A percentile compares a stretch with the other conserved stretches of the same genome.
These are phyloP conservation scores for Sporothrix curviconia DNA, from an alignment of 2,329 filamentous ascomycete genomes.

Conservation along the genomic window DNA sequence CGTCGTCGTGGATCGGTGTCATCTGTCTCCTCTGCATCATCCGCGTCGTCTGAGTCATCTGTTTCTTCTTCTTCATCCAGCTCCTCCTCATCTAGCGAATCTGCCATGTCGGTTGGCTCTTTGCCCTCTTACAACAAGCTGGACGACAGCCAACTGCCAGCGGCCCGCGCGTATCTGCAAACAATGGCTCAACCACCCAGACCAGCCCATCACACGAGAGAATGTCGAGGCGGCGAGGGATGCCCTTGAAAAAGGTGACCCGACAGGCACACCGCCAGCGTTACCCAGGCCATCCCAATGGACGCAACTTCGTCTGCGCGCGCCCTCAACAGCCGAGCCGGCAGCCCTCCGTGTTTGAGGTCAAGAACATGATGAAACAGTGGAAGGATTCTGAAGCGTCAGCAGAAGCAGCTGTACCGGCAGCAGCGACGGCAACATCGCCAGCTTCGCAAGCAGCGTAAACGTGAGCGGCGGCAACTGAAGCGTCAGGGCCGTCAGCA, in stretches of 20 bases:
- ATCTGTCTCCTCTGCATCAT: slow-evolving; percentile 19
- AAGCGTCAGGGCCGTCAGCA: not conserved
- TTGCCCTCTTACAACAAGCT: slow-evolving; percentile 49
- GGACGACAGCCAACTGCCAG: slow-evolving; percentile 40
- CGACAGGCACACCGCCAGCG: not conserved
- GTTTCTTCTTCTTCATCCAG: slow-evolving; percentile 32
- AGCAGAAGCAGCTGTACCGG: slow-evolving; percentile 28
- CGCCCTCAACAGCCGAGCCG: not conserved
- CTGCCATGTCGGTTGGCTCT: slow-evolving; percentile 42
- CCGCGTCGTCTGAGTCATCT: slow-evolving; percentile 21
- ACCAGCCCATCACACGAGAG: slow-evolving; percentile 41
- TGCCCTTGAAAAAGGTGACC: not conserved
- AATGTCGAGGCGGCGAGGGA: slow-evolving; percentile 33
- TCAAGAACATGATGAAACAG: slow-evolving; percentile 38
- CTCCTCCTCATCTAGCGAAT: slow-evolving; percentile 30
- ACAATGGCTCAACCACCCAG: slow-evolving; percentile 44
- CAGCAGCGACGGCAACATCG: slow-evolving; percentile 25
- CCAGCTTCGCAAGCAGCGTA: not conserved
- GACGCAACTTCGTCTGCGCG: too few relatives aligned
- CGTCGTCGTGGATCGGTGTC: not conserved
- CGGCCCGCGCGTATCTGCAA: slow-evolving; percentile 38
- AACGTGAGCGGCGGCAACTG: slow-evolving; percentile 2
- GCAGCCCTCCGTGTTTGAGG: slow-evolving; percentile 29
- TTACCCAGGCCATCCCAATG: not conserved
- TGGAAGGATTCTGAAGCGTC: slow-evolving; percentile 38